A percentile compares a stretch with the other conserved stretches of the same genome.
Conservation (phyloP, 352 stramenopile species). For the Globisporangium radiosum region DNA sequence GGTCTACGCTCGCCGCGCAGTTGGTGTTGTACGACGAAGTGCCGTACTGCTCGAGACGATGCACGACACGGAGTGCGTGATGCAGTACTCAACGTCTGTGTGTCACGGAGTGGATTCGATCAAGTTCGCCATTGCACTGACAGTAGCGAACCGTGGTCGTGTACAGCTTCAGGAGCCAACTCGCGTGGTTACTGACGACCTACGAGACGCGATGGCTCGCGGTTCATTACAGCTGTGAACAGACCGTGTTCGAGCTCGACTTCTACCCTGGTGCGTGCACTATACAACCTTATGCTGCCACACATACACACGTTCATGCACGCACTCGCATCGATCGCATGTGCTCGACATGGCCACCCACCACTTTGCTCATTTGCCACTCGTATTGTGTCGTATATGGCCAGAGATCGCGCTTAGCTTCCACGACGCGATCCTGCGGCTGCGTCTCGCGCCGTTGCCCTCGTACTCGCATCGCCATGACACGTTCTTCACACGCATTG, state of each 20-base stretch:
- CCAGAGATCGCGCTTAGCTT: slow-evolving; percentile 32
- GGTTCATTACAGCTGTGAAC: slow-evolving; percentile 36
- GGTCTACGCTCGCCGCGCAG: slow-evolving; percentile 29
- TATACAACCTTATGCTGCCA: background rate
- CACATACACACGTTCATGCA: background rate
- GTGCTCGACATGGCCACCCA: background rate
- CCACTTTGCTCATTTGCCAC: background rate
- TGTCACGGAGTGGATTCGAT: no score
- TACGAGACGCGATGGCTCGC: slow-evolving; percentile 45
- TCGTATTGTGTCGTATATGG: background rate
- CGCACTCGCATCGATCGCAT: no score
- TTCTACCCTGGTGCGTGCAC: slow-evolving; percentile 29
- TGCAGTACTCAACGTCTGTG: background rate
- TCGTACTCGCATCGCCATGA: slow-evolving; percentile 14
- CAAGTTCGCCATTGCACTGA: no score
- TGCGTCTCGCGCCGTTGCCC: slow-evolving; percentile 18
- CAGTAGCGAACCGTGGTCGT: background rate
- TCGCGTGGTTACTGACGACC: slow-evolving; percentile 27
- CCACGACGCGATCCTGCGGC: slow-evolving; percentile 19
- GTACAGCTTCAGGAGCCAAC: slow-evolving; percentile 30
- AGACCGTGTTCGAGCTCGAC: slow-evolving; percentile 40
- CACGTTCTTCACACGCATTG: slow-evolving; percentile 24
- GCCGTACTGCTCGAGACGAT: slow-evolving; percentile 5
- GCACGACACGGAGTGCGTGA: slow-evolving; percentile 16
- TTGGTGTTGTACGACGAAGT: slow-evolving; percentile 17